phyloP scores from a whole-genome alignment of 768 basidiomycete genomes.

The Amanita brunnescens region DNA sequence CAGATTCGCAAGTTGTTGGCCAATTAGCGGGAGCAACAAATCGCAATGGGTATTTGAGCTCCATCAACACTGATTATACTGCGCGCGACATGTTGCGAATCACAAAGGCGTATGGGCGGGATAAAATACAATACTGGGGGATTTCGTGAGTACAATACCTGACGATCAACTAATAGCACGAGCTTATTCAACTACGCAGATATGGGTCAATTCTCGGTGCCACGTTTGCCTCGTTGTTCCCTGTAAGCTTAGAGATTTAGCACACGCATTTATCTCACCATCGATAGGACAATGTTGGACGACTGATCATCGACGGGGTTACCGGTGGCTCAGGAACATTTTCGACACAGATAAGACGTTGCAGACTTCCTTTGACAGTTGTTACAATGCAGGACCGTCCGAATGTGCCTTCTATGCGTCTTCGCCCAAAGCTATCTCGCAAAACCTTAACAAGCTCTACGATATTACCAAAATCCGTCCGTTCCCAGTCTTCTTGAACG shows the following conservation, averaged over 20 bases:
- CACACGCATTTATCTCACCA: slow-evolving; percentile 7
- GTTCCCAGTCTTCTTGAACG: slow-evolving; percentile 21
- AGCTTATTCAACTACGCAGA: not conserved
- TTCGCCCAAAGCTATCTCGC: slow-evolving; percentile 21
- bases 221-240: slow-evolving; percentile 17
- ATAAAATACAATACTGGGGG: slow-evolving; percentile 25
- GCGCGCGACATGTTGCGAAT: slow-evolving; percentile 32
- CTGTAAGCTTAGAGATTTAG: slow-evolving; percentile 5
- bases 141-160: slow-evolving; percentile 14
- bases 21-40: not conserved
- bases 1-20: not conserved
- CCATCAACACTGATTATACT: slow-evolving; percentile 29
- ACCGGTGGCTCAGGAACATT: slow-evolving; percentile 28
- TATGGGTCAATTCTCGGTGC: slow-evolving; percentile 17
- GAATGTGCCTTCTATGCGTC: slow-evolving; percentile 31
- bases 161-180: not conserved
- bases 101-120: slow-evolving; percentile 19
- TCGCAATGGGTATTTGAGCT: slow-evolving; percentile 16
- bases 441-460: slow-evolving; percentile 27
- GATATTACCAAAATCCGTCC: slow-evolving; percentile 16
- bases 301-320: slow-evolving; percentile 33
- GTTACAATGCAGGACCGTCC: slow-evolving; percentile 27
- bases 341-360: slow-evolving; percentile 28
- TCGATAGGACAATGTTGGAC: slow-evolving; percentile 22
- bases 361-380: slow-evolving; percentile 26